phyloP scores from a whole-genome alignment of 164 flowering plant genomes.

The Tetrastigma voinierianum region DNA sequence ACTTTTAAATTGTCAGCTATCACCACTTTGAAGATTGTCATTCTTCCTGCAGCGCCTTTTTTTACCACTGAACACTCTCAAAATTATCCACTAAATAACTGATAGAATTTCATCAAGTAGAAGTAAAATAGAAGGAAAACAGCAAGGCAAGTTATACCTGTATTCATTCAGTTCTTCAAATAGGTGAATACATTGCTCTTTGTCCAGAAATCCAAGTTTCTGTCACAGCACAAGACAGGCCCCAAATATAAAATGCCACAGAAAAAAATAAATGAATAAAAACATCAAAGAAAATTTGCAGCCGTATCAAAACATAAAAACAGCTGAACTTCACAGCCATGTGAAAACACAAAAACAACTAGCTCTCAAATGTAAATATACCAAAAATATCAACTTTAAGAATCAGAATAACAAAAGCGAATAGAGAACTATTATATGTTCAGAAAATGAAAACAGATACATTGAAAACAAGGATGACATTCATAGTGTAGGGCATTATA shows the following conservation, averaged over 20 bases:
- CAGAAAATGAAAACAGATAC: too few relatives aligned
- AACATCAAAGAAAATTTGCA: background rate
- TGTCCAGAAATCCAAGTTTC: constrained; percentile 55
- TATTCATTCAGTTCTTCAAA: constrained; percentile 81
- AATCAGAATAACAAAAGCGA: too few relatives aligned
- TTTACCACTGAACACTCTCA: too few relatives aligned
- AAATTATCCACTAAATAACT: too few relatives aligned
- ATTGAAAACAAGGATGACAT: too few relatives aligned
- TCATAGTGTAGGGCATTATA: too few relatives aligned
- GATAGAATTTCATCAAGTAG: background rate
- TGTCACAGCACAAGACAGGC: constrained; percentile 24
- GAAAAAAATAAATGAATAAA: background rate
- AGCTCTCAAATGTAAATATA: background rate
- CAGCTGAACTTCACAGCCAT: background rate
- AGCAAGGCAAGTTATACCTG: constrained; percentile 44
- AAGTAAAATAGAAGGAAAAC: background rate
- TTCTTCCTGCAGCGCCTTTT: too few relatives aligned
- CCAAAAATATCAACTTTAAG: background rate
- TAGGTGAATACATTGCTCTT: constrained; percentile 65
- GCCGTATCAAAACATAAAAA: background rate
- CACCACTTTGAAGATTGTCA: too few relatives aligned
- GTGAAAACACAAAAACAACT: too few relatives aligned
- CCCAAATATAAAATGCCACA: background rate
- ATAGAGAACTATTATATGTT: too few relatives aligned
- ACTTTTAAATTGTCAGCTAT: too few relatives aligned